Evolutionary conservation across 495 filamentous ascomycete species (phyloP), one percentile per base, ranked within the genome.

Genomic region (Podospora comata): DNA sequence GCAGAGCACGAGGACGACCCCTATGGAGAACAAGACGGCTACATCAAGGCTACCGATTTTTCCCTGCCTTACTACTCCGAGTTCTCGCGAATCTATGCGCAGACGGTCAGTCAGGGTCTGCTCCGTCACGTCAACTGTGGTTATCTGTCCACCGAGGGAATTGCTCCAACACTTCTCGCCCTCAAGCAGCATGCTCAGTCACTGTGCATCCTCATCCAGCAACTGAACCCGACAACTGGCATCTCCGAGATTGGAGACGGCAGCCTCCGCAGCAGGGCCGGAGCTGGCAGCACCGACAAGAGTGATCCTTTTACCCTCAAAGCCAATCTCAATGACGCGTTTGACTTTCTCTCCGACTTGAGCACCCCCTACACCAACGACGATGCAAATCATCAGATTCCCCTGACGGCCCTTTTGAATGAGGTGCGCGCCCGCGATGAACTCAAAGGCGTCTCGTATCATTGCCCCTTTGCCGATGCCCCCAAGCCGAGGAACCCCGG

Each of bases 161-260:
- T 74, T 7, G 69, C 83, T 11, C 85, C 84, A 5, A 85, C 83
- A 18, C 73, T 87, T 32, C 73, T 82, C 1, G 79, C 81, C 11
- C 74, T 87, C 20, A 87, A 87, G 72, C 83, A 85, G 71, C 84
- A 86, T 65, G 84, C 81, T 11, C 85, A 87, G 62, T 80, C 82
- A 7, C 76, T 87, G 18, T 77, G 78, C 62, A 73, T 80, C 5
- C 76, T 87, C 19, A 86, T 87, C 70, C 80, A 78, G 15, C 65
- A 75, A 16, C 67, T 86, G 48, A 78, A 72, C 7, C 77, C 84
- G 48, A 74, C 62, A 60, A 23, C 72, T 62, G 30, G 67, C 63
- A 66, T 73, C 19, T 70, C 65, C 34, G 67, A 80, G 65, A 67
- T 79, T 57, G 68, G 68, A 28, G 58, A 48, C 9, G 76, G 71